Conservation (phyloP, 2,329 filamentous ascomycete genomes). For the Delphinella strobiligena region DNA sequence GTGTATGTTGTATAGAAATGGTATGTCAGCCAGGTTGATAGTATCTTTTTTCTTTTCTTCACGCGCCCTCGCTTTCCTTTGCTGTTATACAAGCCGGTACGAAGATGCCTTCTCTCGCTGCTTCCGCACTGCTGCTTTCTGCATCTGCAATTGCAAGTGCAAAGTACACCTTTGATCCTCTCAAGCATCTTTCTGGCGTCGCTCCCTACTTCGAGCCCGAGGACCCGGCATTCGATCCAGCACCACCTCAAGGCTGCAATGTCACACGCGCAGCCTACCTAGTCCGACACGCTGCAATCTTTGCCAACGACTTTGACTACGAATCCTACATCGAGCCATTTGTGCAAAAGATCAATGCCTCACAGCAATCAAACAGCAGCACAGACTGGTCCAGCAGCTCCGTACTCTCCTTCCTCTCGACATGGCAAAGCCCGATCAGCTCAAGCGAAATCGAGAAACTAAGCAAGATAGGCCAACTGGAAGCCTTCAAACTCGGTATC, state of each 20-base stretch:
- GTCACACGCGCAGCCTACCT: slow-evolving; percentile 38
- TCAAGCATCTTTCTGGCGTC: slow-evolving; percentile 38
- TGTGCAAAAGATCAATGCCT: slow-evolving; percentile 39
- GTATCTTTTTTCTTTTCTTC: background rate
- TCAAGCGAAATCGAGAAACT: slow-evolving; percentile 47
- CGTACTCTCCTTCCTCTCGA: slow-evolving; percentile 42
- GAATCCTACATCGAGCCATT: slow-evolving; percentile 40
- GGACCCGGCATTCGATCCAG: slow-evolving; percentile 34
- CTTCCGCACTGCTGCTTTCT: slow-evolving; percentile 5
- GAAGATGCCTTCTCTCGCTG: slow-evolving; percentile 3
- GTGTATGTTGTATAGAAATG: no score
- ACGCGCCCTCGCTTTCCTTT: background rate
- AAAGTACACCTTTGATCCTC: slow-evolving; percentile 32
- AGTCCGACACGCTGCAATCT: slow-evolving; percentile 39
- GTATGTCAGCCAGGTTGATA: no score
- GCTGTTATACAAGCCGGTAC: background rate
- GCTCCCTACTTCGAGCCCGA: slow-evolving; percentile 38
- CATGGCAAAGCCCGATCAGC: slow-evolving; percentile 45
- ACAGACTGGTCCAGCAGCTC: slow-evolving; percentile 43
- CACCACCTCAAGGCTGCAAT: slow-evolving; percentile 38
- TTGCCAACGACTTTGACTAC: slow-evolving; percentile 41
- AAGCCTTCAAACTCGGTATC: slow-evolving; percentile 48
- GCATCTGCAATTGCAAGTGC: slow-evolving; percentile 4
- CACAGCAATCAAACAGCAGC: slow-evolving; percentile 33
- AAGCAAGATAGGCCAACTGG: slow-evolving; percentile 48